Conservation (phyloP, 163 green algal genomes). For the Scenedesmus sp. region DNA sequence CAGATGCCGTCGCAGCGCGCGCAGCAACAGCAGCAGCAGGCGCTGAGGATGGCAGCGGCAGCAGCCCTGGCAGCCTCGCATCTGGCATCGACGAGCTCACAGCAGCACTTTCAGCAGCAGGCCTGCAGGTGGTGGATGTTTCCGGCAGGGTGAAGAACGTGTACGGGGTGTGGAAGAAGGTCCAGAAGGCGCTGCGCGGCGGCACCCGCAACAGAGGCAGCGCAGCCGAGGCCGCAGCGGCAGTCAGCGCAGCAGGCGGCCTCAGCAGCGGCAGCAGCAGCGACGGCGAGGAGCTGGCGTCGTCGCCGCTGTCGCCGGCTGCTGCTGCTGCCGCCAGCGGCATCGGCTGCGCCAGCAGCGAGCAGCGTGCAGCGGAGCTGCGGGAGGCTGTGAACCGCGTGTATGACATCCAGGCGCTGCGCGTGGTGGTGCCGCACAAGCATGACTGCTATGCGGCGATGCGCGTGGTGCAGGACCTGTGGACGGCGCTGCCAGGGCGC, state of each 20-base stretch:
- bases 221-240: neutral
- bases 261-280: constrained; percentile 17
- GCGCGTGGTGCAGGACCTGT: constrained; percentile 73
- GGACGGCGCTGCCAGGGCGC: constrained; percentile 65
- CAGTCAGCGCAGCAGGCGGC: neutral
- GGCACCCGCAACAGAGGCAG: neutral
- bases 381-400: constrained; percentile 71
- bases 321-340: constrained; percentile 12
- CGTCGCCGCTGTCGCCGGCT: constrained; percentile 10
- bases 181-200: constrained; percentile 54
- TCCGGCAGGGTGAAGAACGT: constrained; percentile 89
- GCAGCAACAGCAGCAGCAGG: constrained; percentile 19
- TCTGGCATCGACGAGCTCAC: constrained; percentile 65
- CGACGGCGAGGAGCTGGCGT: constrained; percentile 18
- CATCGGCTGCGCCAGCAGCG: neutral
- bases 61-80: constrained; percentile 55
- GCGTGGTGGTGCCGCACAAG: constrained; percentile 85
- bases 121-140: constrained; percentile 77
- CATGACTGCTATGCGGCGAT: constrained; percentile 86
- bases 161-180: constrained; percentile 85
- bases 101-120: constrained; percentile 51
- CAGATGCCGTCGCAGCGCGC: constrained; percentile 35
- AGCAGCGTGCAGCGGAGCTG: neutral
- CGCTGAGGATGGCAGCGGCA: neutral
- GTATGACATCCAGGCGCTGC: constrained; percentile 84